Evolutionary conservation across 768 basidiomycete species (phyloP).

Genomic region (Tremella mesenterica): DNA sequence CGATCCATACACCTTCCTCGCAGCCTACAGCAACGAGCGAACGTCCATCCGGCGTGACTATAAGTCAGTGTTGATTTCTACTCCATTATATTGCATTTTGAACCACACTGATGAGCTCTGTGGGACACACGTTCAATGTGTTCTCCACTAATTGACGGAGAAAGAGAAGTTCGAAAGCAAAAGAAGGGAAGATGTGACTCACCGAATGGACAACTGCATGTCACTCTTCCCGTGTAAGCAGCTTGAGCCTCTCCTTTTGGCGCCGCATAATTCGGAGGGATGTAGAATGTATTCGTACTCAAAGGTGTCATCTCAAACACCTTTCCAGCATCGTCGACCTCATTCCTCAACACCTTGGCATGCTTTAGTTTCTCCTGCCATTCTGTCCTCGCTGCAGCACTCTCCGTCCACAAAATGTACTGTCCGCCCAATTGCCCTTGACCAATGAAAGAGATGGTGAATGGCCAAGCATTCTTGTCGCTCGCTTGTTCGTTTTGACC

Average conservation of each 20-base stretch:
- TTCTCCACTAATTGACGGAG: too few species aligned
- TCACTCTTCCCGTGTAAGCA: conserved; percentile 56
- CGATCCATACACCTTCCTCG: conserved; percentile 92
- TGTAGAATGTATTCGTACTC: conserved; percentile 77
- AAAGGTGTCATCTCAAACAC: conserved; percentile 82
- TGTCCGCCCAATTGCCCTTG: conserved; percentile 64
- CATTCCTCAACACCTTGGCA: conserved; percentile 71
- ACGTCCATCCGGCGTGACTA: conserved; percentile 74
- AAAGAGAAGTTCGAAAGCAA: too few species aligned
- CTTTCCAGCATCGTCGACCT: conserved; percentile 87
- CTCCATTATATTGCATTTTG: too few species aligned
- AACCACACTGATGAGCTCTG: too few species aligned
- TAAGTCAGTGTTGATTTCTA: neutral
- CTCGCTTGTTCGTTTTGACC: conserved; percentile 43
- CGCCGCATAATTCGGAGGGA: conserved; percentile 53
- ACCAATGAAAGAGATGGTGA: conserved; percentile 81
- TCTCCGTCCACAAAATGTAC: conserved; percentile 80
- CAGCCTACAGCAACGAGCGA: conserved; percentile 87
- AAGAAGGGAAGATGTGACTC: conserved; percentile 24
- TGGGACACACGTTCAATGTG: too few species aligned
- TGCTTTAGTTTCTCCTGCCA: conserved; percentile 88
- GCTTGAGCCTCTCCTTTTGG: conserved; percentile 52
- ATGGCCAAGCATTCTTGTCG: conserved; percentile 74
- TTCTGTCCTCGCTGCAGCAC: conserved; percentile 61
- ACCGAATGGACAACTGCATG: conserved; percentile 92